These are phyloP conservation scores for Fusarium sp. DNA, from an alignment of 2,329 filamentous ascomycete species.

Conservation along the genomic window DNA sequence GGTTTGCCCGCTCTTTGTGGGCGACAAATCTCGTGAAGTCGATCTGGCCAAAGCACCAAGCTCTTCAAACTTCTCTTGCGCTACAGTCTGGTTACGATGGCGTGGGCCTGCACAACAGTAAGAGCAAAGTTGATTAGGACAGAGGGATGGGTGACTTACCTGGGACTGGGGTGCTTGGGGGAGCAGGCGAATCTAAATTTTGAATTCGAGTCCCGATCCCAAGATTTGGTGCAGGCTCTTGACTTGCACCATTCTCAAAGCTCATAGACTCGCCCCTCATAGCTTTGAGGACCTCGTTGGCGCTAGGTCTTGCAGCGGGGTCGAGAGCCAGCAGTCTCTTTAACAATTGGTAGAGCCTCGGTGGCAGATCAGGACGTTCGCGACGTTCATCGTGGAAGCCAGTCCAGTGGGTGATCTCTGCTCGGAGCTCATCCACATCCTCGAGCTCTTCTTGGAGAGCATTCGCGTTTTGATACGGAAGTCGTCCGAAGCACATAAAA, in stretches of 20 bases:
- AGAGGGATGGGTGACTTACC: conserved; percentile 50
- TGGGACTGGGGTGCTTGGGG: conserved; percentile 62
- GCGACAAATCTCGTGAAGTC: conserved; percentile 37
- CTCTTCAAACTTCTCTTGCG: conserved; percentile 47
- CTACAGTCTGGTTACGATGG: conserved; percentile 42
- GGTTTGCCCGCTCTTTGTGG: conserved; percentile 18
- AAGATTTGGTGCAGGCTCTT: conserved; percentile 54
- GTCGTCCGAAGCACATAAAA: conserved; percentile 92
- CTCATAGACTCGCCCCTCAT: conserved; percentile 75
- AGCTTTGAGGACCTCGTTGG: conserved; percentile 83
- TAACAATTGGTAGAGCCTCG: conserved; percentile 86
- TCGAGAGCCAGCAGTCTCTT: conserved; percentile 83
- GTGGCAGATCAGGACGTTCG: conserved; percentile 83
- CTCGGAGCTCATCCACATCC: conserved; percentile 85
- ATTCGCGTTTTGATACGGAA: conserved; percentile 89
- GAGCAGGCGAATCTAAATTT: conserved; percentile 66
- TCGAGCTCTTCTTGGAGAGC: conserved; percentile 90
- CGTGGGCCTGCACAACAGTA: conserved; percentile 49
- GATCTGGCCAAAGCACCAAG: conserved; percentile 35
- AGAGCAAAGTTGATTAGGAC: conserved; percentile 48
- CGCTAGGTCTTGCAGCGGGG: conserved; percentile 81
- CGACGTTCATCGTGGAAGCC: conserved; percentile 85
- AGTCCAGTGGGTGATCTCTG: conserved; percentile 87
- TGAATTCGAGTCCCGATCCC: conserved; percentile 64
- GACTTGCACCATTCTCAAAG: conserved; percentile 57